These are phyloP conservation scores for Condylostoma magnum DNA, from an alignment of 169 alveolate species.

Conservation along the genomic window DNA sequence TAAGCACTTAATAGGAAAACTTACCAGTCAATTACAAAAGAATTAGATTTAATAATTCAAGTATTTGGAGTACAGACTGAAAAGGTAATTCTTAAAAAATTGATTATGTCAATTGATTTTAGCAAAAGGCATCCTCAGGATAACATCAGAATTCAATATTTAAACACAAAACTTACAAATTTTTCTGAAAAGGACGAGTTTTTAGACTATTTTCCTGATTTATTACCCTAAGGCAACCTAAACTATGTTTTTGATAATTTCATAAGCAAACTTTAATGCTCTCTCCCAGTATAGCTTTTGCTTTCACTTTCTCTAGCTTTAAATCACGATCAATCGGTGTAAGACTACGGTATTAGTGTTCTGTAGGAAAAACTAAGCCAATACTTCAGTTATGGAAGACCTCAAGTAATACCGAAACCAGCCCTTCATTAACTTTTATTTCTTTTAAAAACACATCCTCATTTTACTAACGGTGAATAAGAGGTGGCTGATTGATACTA, in stretches of 20 bases:
- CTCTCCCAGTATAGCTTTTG: conserved; percentile 1
- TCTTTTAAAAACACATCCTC: conserved; percentile 2
- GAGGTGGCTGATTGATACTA: background rate
- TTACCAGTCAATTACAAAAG: too few relatives aligned
- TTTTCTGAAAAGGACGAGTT: conserved; percentile 2
- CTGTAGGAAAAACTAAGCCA: conserved; percentile 6
- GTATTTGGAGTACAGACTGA: too few relatives aligned
- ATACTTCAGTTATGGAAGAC: conserved; percentile 4
- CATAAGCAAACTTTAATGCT: background rate
- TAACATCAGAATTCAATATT: conserved; percentile 24
- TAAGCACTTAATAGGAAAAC: too few relatives aligned
- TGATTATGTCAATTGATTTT: too few relatives aligned
- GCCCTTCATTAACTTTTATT: conserved; percentile 19
- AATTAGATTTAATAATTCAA: too few relatives aligned
- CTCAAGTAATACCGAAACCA: conserved; percentile 19
- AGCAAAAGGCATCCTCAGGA: too few relatives aligned
- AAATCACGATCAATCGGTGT: conserved; percentile 15
- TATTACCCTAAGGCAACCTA: conserved; percentile 27
- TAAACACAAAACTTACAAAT: background rate
- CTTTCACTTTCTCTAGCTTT: conserved; percentile 9
- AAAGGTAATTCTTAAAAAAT: too few relatives aligned
- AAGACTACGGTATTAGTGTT: conserved; percentile 9
- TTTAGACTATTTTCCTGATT: conserved; percentile 20
- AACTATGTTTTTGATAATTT: conserved; percentile 12
- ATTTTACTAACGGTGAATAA: conserved; percentile 5